Conservation (phyloP, 768 basidiomycete species). For the Strobilomyces dryophilus region DNA sequence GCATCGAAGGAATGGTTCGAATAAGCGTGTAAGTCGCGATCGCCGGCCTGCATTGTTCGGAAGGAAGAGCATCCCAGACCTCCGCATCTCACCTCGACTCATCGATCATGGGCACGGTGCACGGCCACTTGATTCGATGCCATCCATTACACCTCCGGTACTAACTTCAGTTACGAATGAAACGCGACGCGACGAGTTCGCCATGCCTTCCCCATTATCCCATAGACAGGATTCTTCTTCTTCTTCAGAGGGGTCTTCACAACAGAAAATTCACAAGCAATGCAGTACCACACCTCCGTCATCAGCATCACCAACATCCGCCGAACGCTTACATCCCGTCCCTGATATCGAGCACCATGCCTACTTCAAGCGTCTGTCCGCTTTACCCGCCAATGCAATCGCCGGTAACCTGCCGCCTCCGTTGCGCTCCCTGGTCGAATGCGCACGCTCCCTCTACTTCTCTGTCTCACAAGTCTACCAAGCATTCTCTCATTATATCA, state of each 20-base stretch:
- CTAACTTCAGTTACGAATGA: slow-evolving; percentile 13
- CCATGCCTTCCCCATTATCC: slow-evolving; percentile 38
- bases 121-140: slow-evolving; percentile 25
- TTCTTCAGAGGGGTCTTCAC: slow-evolving; percentile 28
- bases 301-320: slow-evolving; percentile 37
- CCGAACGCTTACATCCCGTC: slow-evolving; percentile 35
- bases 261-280: slow-evolving; percentile 21
- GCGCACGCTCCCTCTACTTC: slow-evolving; percentile 90
- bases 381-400: slow-evolving; percentile 57
- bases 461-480: slow-evolving; percentile 89
- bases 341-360: slow-evolving; percentile 80
- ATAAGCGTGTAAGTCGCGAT: slow-evolving; percentile 37
- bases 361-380: slow-evolving; percentile 91
- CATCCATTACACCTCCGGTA: slow-evolving; percentile 5
- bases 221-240: slow-evolving; percentile 44
- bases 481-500: slow-evolving; percentile 81
- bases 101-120: slow-evolving; percentile 26
- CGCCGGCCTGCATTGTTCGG: slow-evolving; percentile 38
- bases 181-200: slow-evolving; percentile 26
- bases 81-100: slow-evolving; percentile 49
- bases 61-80: slow-evolving; percentile 87
- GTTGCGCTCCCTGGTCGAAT: slow-evolving; percentile 71
- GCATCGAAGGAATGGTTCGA: slow-evolving; percentile 51
- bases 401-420: slow-evolving; percentile 66
- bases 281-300: slow-evolving; percentile 30